A percentile compares a stretch with the other conserved stretches of the same genome.
phyloP scores from a whole-genome alignment of 495 filamentous ascomycete species.

The Hypoxylon perforatum region DNA sequence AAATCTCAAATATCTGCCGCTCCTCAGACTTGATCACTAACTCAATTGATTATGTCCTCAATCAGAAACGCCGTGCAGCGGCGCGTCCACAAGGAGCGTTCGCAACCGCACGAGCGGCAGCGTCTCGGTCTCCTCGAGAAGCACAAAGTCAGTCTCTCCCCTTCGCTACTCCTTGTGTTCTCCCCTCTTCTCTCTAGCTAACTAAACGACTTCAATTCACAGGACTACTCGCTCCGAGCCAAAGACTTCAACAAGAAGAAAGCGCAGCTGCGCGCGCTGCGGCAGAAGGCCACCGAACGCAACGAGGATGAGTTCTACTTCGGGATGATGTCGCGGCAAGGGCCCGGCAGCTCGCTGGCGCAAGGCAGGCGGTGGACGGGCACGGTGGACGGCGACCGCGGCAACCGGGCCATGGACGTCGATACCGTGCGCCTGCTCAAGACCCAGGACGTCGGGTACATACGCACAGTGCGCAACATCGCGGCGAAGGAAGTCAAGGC shows the following conservation, averaged over 20 bases:
- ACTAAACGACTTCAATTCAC: not conserved
- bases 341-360: conserved; percentile 50
- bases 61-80: conserved; percentile 83
- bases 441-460: conserved; percentile 93
- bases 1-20: not conserved
- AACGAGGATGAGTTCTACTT: conserved; percentile 95
- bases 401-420: conserved; percentile 67
- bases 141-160: conserved; percentile 70
- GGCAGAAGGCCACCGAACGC: conserved; percentile 82
- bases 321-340: conserved; percentile 78
- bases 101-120: conserved; percentile 81
- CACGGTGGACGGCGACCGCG: conserved; percentile 69
- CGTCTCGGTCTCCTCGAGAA: conserved; percentile 91
- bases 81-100: conserved; percentile 80
- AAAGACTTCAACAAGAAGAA: conserved; percentile 90
- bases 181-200: conserved; percentile 35
- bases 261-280: conserved; percentile 77
- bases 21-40: not conserved
- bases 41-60: conserved; percentile 71
- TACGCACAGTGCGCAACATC: conserved; percentile 71
- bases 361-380: conserved; percentile 56
- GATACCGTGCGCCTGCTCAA: conserved; percentile 89
- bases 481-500: conserved; percentile 56
- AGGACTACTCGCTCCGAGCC: conserved; percentile 94
- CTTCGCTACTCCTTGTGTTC: not conserved